Conservation (phyloP, 2,329 filamentous ascomycete species). For the Lecanoromycetidae sp. region DNA sequence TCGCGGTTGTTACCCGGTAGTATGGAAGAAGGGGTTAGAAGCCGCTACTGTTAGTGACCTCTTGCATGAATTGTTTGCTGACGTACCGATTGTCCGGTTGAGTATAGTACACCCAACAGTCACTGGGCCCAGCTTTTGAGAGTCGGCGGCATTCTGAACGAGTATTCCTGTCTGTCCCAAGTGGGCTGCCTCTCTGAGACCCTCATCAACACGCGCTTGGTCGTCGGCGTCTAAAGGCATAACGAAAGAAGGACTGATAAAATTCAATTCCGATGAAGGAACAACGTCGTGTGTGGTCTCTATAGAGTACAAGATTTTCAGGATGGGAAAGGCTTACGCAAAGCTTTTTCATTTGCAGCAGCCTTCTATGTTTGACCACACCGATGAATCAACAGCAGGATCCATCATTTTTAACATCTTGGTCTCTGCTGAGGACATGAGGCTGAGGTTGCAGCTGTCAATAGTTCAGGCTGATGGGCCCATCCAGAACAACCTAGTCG, state of each 20-base stretch:
- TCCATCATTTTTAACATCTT: too few relatives aligned
- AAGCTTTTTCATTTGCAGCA: too few relatives aligned
- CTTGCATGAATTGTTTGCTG: neutral
- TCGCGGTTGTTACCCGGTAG: too few relatives aligned
- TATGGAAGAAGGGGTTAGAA: neutral
- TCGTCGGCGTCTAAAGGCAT: slow-evolving; percentile 12
- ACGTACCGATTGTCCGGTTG: slow-evolving; percentile 18
- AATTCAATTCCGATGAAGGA: neutral
- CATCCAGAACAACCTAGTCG: too few relatives aligned
- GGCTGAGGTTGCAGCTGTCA: too few relatives aligned
- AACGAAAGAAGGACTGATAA: neutral
- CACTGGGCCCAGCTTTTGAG: slow-evolving; percentile 15
- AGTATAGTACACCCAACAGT: slow-evolving; percentile 16
- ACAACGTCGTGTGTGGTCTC: too few relatives aligned
- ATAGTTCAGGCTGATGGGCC: too few relatives aligned
- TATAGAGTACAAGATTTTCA: too few relatives aligned
- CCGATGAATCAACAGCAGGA: too few relatives aligned
- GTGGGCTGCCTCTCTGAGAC: slow-evolving; percentile 2
- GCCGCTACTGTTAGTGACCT: neutral
- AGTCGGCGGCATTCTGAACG: slow-evolving; percentile 12
- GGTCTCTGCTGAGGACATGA: too few relatives aligned
- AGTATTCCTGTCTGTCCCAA: slow-evolving; percentile 2
- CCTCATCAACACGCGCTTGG: slow-evolving; percentile 11
- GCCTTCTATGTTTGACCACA: too few relatives aligned
- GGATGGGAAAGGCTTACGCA: too few relatives aligned